Evolutionary conservation across 805 yeast genomes (phyloP), one percentile per base, ranked within the genome.

Genomic region (Suhomyces vadensis): DNA sequence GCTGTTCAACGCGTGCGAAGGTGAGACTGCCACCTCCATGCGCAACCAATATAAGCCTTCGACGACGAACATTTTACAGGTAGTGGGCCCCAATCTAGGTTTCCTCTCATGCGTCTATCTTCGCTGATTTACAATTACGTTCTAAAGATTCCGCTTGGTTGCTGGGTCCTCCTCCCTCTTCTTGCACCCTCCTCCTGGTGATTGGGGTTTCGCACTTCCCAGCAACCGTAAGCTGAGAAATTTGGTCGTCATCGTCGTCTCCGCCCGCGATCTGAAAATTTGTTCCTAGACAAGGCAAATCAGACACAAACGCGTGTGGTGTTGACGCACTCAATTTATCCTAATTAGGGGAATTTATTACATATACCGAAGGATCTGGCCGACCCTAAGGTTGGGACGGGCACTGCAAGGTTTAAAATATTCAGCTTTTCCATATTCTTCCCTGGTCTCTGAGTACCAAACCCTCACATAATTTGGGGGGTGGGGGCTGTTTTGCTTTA

Each of bases 241-340:
- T 20, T 14, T 14, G 20, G 33, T 33, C 37, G 22, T 20, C 37
- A 33, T 20, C 37, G 24, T 33, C 37, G 37, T 33, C 37, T 33
- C 22, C 22, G 33, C 33, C 13, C 20, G 6, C 13, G 31, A 37
- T 37, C 39, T 37, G 19, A 38, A 38, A 37, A 38, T 11, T 35
- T 8, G 6, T n/a, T n/a, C n/a, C n/a, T n/a, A 29, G 33, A 29
- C 25, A 23, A 23, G 25, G 8, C 25, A 23, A 23, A 23, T 23
- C 6, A 6, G 25, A n/a, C 41, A 26, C 19, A 25, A 37, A 43
- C 46, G 46, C 46, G 46, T 43, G 46, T 43, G 16, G 38, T 43
- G 24, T 31, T 23, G 35, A 46, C 44, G 54, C 53, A 49, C 19
- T 41, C 43, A 44, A 50, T 50, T 41, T 50, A 38, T 22, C 56